These are phyloP conservation scores for Allium sativum DNA, from an alignment of 106 monocot species.

Conservation along the genomic window DNA sequence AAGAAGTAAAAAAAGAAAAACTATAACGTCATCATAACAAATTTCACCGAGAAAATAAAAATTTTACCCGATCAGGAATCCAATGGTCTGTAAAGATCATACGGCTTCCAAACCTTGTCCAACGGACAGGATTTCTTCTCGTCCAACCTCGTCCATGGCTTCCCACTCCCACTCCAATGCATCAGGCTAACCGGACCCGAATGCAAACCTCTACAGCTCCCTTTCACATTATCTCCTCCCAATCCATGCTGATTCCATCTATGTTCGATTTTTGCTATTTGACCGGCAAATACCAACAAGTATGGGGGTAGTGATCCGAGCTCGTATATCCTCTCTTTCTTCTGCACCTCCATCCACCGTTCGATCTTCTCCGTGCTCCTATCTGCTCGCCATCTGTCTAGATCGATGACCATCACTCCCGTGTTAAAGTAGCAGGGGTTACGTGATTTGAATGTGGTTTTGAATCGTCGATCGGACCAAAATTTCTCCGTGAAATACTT, in stretches of 20 bases:
- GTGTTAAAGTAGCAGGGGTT: conserved; percentile 95
- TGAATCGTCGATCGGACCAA: conserved; percentile 62
- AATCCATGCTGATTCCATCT: conserved; percentile 98
- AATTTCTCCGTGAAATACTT: conserved; percentile 90
- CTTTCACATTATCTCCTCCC: conserved; percentile 82
- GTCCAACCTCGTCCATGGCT: conserved; percentile 82
- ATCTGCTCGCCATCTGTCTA: conserved; percentile 53
- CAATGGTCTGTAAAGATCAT: conserved; percentile 57
- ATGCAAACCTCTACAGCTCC: conserved; percentile 90
- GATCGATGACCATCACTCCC: conserved; percentile 94
- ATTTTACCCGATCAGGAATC: too few relatives aligned
- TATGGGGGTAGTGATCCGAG: conserved; percentile 91
- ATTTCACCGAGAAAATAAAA: too few relatives aligned
- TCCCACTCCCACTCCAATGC: conserved; percentile 96
- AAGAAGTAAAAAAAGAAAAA: too few relatives aligned
- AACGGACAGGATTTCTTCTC: conserved; percentile 75
- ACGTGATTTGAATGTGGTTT: conserved; percentile 42
- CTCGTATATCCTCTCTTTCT: conserved; percentile 83
- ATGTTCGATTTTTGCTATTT: conserved; percentile 87
- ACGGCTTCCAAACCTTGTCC: conserved; percentile 79
- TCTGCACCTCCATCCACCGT: conserved; percentile 97
- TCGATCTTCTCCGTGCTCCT: conserved; percentile 66
- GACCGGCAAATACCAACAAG: conserved; percentile 85
- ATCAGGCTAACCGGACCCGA: conserved; percentile 91
- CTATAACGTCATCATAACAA: too few relatives aligned